Evolutionary conservation across 2,329 filamentous ascomycete species (phyloP).

Genomic region (Emydomyces testavorans): DNA sequence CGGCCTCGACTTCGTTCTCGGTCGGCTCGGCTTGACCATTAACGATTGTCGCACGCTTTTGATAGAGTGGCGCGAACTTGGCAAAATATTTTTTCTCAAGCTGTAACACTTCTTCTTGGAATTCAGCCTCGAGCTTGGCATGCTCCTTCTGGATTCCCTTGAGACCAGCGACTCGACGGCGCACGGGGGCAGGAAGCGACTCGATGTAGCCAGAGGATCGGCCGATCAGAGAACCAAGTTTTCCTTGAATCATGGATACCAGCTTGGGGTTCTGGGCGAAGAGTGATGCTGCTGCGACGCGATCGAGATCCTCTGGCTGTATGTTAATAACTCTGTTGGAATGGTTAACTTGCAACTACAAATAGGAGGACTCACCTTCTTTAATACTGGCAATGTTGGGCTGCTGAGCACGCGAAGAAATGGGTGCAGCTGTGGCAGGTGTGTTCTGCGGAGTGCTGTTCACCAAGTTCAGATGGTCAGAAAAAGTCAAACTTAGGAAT

Average conservation of each 20-base stretch:
- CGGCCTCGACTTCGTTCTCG: slow-evolving; percentile 73
- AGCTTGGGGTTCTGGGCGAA: slow-evolving; percentile 93
- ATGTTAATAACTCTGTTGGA: neutral
- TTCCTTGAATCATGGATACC: slow-evolving; percentile 95
- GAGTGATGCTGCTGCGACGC: slow-evolving; percentile 73
- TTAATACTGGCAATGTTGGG: slow-evolving; percentile 90
- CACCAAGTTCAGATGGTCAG: slow-evolving; percentile 15
- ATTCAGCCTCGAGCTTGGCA: slow-evolving; percentile 93
- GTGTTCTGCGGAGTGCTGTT: slow-evolving; percentile 95
- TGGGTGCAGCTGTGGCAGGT: slow-evolving; percentile 85
- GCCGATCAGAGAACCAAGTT: slow-evolving; percentile 84
- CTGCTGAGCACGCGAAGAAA: slow-evolving; percentile 93
- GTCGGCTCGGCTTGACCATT: slow-evolving; percentile 79
- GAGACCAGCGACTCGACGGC: slow-evolving; percentile 83
- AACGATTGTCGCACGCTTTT: slow-evolving; percentile 86
- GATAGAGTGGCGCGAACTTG: slow-evolving; percentile 94
- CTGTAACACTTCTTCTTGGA: slow-evolving; percentile 95
- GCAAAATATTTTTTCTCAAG: slow-evolving; percentile 99
- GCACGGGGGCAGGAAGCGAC: slow-evolving; percentile 77
- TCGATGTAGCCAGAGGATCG: slow-evolving; percentile 96
- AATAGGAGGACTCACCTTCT: slow-evolving; percentile 60
- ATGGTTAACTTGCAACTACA: neutral
- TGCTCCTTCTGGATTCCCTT: slow-evolving; percentile 99
- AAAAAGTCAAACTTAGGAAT: slow-evolving; percentile 1
- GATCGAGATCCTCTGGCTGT: slow-evolving; percentile 72